Conservation (phyloP, 495 filamentous ascomycete species). For the Neurospora sublineolata region DNA sequence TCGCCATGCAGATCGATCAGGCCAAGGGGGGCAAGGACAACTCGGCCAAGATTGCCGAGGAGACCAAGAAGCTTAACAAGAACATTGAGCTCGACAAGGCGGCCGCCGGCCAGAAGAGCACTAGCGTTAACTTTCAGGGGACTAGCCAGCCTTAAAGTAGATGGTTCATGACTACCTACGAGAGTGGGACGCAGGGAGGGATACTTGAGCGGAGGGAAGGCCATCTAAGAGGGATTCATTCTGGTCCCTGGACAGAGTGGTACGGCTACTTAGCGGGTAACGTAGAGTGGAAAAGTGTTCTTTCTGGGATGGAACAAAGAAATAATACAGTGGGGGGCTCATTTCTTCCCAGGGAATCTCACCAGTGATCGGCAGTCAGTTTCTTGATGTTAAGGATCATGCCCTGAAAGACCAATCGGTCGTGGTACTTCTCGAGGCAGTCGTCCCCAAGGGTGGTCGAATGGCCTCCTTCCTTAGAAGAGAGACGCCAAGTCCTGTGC, state of each 20-base stretch:
- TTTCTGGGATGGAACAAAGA: background rate
- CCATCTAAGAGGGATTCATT: background rate
- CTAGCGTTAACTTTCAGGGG: slow-evolving; percentile 21
- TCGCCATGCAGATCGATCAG: slow-evolving; percentile 22
- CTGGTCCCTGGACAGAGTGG: background rate
- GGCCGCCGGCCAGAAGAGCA: slow-evolving; percentile 22
- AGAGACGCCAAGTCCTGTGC: background rate
- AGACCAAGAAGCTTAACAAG: slow-evolving; percentile 34
- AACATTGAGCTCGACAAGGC: slow-evolving; percentile 31
- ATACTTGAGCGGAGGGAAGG: background rate
- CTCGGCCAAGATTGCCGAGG: slow-evolving; percentile 20
- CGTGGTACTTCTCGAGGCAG: background rate
- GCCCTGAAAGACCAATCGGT: background rate
- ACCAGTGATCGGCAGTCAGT: background rate
- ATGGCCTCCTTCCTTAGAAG: background rate
- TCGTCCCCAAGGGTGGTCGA: background rate
- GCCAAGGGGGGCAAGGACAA: slow-evolving; percentile 26
- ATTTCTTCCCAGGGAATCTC: background rate
- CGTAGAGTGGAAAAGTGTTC: background rate
- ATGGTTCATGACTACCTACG: background rate
- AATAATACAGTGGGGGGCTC: background rate
- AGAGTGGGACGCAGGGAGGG: background rate
- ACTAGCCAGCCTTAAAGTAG: background rate
- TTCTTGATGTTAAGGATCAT: background rate
- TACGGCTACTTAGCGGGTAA: background rate